A percentile compares a stretch with the other conserved stretches of the same genome.
phyloP scores from a whole-genome alignment of 805 yeast species.

The Saccharomycopsis amapae region DNA sequence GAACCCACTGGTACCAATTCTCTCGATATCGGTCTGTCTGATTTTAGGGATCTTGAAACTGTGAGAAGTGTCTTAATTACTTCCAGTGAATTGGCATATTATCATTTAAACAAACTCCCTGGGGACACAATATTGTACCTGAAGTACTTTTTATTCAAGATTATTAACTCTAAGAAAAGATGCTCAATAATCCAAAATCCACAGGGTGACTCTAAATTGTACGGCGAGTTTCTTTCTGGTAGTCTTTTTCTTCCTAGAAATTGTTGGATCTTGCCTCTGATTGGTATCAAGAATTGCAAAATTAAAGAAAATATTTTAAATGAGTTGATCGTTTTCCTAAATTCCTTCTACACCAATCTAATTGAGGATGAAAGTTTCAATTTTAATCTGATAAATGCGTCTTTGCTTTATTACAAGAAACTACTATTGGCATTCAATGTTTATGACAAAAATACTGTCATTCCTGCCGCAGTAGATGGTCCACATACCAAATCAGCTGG shows the following conservation, averaged over 20 bases:
- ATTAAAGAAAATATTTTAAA: constrained; percentile 18
- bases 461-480: too few relatives aligned
- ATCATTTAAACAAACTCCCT: constrained; percentile 8
- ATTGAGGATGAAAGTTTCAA: background rate
- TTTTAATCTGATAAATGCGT: constrained; percentile 7
- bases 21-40: background rate
- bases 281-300: constrained; percentile 11
- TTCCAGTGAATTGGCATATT: background rate
- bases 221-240: constrained; percentile 16
- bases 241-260: constrained; percentile 13
- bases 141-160: constrained; percentile 17
- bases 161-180: constrained; percentile 12
- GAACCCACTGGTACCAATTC: background rate
- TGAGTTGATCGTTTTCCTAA: constrained; percentile 14
- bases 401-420: constrained; percentile 18
- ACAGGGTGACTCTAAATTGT: background rate
- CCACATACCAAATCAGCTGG: too few relatives aligned
- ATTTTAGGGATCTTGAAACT: background rate
- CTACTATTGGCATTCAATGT: constrained; percentile 18
- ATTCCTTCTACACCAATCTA: background rate
- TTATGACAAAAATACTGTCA: constrained; percentile 9
- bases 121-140: constrained; percentile 6
- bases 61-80: background rate
- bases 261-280: constrained; percentile 8
- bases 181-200: background rate